Percentiles rank a stretch among this genome's conserved stretches.
These are phyloP conservation scores for Sarocladiaceae sp. DNA, from an alignment of 2,329 filamentous ascomycete species.

Conservation along the genomic window DNA sequence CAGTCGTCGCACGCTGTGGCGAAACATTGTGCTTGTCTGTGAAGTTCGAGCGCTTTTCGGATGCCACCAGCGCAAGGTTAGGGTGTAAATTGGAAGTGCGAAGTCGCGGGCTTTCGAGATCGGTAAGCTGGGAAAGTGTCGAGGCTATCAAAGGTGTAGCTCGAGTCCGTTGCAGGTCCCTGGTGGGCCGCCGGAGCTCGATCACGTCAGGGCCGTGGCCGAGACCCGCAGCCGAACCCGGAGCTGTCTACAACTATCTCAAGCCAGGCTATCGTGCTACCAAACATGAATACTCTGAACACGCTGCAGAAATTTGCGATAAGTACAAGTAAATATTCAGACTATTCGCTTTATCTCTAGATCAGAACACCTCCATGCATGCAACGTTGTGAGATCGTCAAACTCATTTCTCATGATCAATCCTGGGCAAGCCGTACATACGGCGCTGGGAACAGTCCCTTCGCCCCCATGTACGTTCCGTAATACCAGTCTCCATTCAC, in stretches of 20 bases:
- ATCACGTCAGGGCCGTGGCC: constrained; percentile 8
- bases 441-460: constrained; percentile 74
- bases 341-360: not conserved
- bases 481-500: constrained; percentile 90
- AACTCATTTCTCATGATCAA: constrained; percentile 11
- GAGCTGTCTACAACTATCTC: not conserved
- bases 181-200: constrained; percentile 3
- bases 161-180: not conserved
- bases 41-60: not conserved
- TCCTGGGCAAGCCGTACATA: constrained; percentile 57
- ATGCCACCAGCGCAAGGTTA: not conserved
- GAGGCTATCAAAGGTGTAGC: not conserved
- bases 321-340: not conserved
- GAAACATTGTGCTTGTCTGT: constrained; percentile 53
- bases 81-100: not conserved
- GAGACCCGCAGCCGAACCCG: constrained; percentile 8
- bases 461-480: constrained; percentile 77
- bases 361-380: constrained; percentile 9
- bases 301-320: no score
- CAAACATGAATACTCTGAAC: no score
- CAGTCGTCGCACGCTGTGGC: constrained; percentile 64
- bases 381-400: not conserved
- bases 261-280: not conserved
- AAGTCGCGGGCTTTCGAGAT: not conserved
- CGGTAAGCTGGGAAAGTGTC: not conserved